Evolutionary conservation across 176 grass and related monocot genomes (phyloP).

Genomic region (Oryza meyeriana): DNA sequence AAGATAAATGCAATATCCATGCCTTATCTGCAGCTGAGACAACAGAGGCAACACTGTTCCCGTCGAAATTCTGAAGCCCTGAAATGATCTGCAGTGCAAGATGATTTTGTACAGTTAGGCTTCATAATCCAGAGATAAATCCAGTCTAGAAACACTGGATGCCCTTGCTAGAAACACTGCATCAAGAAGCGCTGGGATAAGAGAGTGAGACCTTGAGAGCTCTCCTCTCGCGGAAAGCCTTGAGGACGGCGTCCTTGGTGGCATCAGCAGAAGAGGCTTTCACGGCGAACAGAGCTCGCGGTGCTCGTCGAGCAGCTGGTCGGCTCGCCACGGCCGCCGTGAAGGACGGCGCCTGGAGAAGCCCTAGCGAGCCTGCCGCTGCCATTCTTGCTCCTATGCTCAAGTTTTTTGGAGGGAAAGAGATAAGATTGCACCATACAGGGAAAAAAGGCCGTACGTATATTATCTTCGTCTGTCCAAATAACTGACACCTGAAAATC

Average conservation of each 20-base stretch:
- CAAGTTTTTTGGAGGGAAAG: conserved; percentile 16
- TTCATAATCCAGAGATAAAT: too few species aligned
- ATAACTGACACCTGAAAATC: conserved; percentile 24
- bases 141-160: too few species aligned
- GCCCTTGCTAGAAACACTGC: too few species aligned
- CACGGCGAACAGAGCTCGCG: conserved; percentile 43
- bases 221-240: conserved; percentile 55
- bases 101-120: too few species aligned
- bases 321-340: neutral
- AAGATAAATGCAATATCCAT: neutral
- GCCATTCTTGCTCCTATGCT: conserved; percentile 36
- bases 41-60: conserved; percentile 72
- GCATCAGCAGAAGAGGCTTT: conserved; percentile 45
- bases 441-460: neutral
- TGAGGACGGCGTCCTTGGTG: conserved; percentile 64
- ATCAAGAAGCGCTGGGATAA: neutral
- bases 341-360: conserved; percentile 46
- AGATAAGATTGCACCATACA: conserved; percentile 33
- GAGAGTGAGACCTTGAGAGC: conserved; percentile 79
- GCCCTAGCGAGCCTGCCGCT: conserved; percentile 34
- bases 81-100: conserved; percentile 76
- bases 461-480: conserved; percentile 20
- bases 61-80: conserved; percentile 82
- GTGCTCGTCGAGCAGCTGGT: conserved; percentile 2
- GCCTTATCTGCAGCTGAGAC: conserved; percentile 95